A percentile compares a stretch with the other conserved stretches of the same genome.
Conservation (phyloP, 2,329 filamentous ascomycete species). For the Fusarium cicatricum region DNA sequence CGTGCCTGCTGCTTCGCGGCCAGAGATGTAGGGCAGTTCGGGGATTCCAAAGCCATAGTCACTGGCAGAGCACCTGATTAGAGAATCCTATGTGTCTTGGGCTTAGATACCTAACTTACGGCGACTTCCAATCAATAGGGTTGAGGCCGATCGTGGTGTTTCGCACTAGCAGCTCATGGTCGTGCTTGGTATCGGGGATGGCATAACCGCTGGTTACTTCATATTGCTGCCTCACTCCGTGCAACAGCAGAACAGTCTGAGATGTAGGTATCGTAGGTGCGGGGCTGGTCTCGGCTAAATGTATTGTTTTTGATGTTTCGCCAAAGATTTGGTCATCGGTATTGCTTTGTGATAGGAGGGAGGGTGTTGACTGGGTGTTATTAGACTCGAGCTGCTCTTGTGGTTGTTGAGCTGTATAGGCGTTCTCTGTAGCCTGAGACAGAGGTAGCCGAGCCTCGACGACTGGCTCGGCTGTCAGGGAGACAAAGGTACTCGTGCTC, state of each 20-base stretch:
- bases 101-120: conserved; percentile 56
- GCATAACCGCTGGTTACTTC: conserved; percentile 53
- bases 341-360: conserved; percentile 13
- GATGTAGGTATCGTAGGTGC: conserved; percentile 27
- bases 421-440: neutral
- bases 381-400: conserved; percentile 7
- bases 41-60: conserved; percentile 77
- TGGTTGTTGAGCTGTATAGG: neutral
- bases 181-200: conserved; percentile 51
- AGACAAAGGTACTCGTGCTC: conserved; percentile 23
- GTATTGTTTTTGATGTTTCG: neutral
- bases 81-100: neutral
- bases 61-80: conserved; percentile 47
- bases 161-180: conserved; percentile 67
- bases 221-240: conserved; percentile 60
- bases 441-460: conserved; percentile 8
- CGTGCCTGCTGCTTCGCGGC: conserved; percentile 73
- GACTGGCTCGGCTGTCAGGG: conserved; percentile 29
- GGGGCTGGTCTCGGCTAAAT: conserved; percentile 9
- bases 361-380: neutral
- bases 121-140: conserved; percentile 79
- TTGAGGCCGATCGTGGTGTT: conserved; percentile 74
- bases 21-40: conserved; percentile 71
- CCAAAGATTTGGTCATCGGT: neutral
- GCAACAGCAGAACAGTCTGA: conserved; percentile 60